Base-by-base conservation (phyloP, 805 yeast genomes). In the Naumovozyma baii region DNA sequence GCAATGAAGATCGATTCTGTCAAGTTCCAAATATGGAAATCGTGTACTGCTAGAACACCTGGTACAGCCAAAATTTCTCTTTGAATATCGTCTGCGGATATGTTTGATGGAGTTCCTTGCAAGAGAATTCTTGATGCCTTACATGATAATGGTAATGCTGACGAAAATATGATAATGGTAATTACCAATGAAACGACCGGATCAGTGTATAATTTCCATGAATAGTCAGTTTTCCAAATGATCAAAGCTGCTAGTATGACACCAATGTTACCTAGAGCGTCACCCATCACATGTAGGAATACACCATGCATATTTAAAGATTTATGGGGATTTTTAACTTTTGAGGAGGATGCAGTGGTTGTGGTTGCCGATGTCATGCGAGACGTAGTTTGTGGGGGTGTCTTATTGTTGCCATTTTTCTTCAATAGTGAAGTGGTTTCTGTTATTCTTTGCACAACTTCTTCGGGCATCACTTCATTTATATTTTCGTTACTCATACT, bases 241-340 rank as follows among this genome's bases (percentile, higher is more conserved):
- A 90, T 81, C 28, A 90, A 46, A 2, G 97, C 98, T 2, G 96
- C 80, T 3, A 72, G 60, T 41, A 90, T 92, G 38, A 90, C 98
- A 48, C 97, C 97, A 39, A 90, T 66, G 57, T 90, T 90, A 46
- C 98, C 97, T 41, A 90, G 68, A 1, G 97, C 97, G 62, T 90
- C 98, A 34, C 97, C 97, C 50, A 92, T 46, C 10, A 92, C 98
- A 57, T 90, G 98, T 55, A 90, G 69, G 57, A 85, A 92, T 3
- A 90, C 96, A 47, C 98, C 98, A 53, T 85, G 88, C 96, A 90
- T 90, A 63, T 92, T 90, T 67, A 90, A 68, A n/a, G 95, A 83
- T 55, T 73, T 76, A 25, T 62, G 51, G 44, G 67, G 32, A 26
- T 46, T 44, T 14, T 43, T 46, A 16, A 29, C 25, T 38, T 38